Evolutionary conservation across 305 asterid species (phyloP).

Genomic region (Ilex paraguariensis): DNA sequence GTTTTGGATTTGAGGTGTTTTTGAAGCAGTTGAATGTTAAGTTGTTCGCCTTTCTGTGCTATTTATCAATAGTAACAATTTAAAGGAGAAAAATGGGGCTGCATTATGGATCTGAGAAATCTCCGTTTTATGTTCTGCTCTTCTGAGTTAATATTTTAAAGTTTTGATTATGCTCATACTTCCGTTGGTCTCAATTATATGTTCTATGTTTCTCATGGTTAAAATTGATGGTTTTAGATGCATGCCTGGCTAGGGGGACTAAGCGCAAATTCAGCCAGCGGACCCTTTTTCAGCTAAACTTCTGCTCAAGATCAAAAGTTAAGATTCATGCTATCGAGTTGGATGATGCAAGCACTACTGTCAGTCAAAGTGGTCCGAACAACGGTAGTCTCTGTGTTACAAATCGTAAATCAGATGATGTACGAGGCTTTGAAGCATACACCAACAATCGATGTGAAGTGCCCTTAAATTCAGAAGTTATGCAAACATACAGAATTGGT

Average conservation of each 20-base stretch:
- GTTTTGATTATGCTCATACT: not conserved
- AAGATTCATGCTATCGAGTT: slow-evolving; percentile 25
- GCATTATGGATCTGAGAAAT: too few relatives aligned
- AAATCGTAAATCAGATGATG: slow-evolving; percentile 19
- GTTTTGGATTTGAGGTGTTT: too few relatives aligned
- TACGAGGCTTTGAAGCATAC: slow-evolving; percentile 23
- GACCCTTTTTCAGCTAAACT: slow-evolving; percentile 75
- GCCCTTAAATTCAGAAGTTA: slow-evolving; percentile 7
- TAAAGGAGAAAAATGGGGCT: too few relatives aligned
- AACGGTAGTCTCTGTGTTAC: slow-evolving; percentile 13
- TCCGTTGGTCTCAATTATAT: not conserved
- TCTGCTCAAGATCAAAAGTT: slow-evolving; percentile 45
- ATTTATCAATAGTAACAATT: too few relatives aligned
- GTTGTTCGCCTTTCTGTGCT: too few relatives aligned
- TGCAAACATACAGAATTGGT: slow-evolving; percentile 17
- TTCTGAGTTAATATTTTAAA: not conserved
- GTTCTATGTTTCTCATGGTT: slow-evolving; percentile 3
- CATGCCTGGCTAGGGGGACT: slow-evolving; percentile 65
- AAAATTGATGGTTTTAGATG: slow-evolving; percentile 44
- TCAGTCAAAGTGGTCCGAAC: slow-evolving; percentile 12
- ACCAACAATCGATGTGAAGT: slow-evolving; percentile 10
- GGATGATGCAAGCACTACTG: slow-evolving; percentile 12
- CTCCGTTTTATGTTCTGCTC: not conserved
- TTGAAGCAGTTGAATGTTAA: too few relatives aligned
- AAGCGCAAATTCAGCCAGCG: slow-evolving; percentile 76